Evolutionary conservation across 2,329 filamentous ascomycete species (phyloP).

Genomic region (Alternaria solani): DNA sequence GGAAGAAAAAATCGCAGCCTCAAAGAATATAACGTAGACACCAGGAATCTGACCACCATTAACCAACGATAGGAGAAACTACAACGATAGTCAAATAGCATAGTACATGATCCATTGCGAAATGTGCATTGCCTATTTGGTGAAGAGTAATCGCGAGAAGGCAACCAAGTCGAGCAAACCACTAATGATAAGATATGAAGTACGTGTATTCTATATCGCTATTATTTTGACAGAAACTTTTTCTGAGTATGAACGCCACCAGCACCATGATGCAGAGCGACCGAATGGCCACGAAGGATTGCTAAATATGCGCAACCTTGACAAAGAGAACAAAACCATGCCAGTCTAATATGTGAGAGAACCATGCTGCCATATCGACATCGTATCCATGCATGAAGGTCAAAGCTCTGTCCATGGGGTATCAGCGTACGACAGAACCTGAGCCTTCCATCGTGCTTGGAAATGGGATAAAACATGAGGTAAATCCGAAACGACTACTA

Average conservation of each 20-base stretch:
- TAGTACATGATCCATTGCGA: neutral
- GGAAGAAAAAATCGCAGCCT: neutral
- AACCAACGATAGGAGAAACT: neutral
- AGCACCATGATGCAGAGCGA: slow-evolving; percentile 36
- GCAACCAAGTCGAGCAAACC: neutral
- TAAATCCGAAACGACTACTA: slow-evolving; percentile 20
- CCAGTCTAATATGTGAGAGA: slow-evolving; percentile 38
- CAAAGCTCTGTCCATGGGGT: slow-evolving; percentile 38
- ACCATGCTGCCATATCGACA: slow-evolving; percentile 18
- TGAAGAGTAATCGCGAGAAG: neutral
- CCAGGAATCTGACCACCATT: neutral
- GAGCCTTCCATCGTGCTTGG: slow-evolving; percentile 12
- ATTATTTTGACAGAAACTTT: slow-evolving; percentile 40
- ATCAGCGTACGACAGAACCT: slow-evolving; percentile 39
- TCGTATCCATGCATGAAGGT: slow-evolving; percentile 21
- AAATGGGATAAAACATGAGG: slow-evolving; percentile 20
- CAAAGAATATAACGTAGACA: neutral
- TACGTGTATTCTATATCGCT: slow-evolving; percentile 36
- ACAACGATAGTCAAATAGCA: neutral
- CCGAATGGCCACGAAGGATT: slow-evolving; percentile 13
- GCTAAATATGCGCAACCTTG: slow-evolving; percentile 15
- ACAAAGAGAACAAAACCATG: slow-evolving; percentile 29
- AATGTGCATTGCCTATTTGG: neutral
- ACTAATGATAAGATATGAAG: slow-evolving; percentile 3
- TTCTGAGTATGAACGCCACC: slow-evolving; percentile 32